Percentiles rank a stretch among this genome's conserved stretches.
Evolutionary conservation across 208 protist genomes (phyloP).

Genomic region (Acanthamoeba royreba): DNA sequence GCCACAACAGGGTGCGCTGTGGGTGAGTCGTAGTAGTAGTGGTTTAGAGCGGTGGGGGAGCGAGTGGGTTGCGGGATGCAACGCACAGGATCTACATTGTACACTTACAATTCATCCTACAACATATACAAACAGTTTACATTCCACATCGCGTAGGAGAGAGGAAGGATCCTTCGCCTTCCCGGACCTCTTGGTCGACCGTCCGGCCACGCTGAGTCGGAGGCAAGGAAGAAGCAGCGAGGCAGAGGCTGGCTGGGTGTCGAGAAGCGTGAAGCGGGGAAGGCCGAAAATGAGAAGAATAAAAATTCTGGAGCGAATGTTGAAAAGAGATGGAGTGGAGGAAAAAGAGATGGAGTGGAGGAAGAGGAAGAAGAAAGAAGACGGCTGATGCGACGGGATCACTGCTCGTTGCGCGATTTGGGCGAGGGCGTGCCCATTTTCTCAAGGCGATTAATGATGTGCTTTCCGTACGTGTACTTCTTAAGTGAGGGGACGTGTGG

Average conservation of each 20-base stretch:
- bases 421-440: slow-evolving; percentile 51
- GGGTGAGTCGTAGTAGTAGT: no score
- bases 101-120: slow-evolving; percentile 17
- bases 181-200: no score
- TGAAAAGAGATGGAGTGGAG: background rate
- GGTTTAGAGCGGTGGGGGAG: no score
- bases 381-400: background rate
- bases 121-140: slow-evolving; percentile 25
- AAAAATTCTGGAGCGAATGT: background rate
- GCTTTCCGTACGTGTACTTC: slow-evolving; percentile 93
- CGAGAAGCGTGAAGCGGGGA: no score
- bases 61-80: no score
- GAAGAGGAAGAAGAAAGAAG: background rate
- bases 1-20: no score
- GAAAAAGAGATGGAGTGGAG: background rate
- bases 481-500: slow-evolving; percentile 88
- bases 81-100: slow-evolving; percentile 21
- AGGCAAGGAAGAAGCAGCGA: no score
- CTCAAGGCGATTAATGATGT: slow-evolving; percentile 92
- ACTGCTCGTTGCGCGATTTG: slow-evolving; percentile 4
- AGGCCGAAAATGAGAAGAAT: background rate
- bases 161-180: no score
- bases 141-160: background rate
- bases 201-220: no score
- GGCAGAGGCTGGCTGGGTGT: no score